phyloP scores from a whole-genome alignment of 805 yeast genomes.

The Ogataea ramenticola region DNA sequence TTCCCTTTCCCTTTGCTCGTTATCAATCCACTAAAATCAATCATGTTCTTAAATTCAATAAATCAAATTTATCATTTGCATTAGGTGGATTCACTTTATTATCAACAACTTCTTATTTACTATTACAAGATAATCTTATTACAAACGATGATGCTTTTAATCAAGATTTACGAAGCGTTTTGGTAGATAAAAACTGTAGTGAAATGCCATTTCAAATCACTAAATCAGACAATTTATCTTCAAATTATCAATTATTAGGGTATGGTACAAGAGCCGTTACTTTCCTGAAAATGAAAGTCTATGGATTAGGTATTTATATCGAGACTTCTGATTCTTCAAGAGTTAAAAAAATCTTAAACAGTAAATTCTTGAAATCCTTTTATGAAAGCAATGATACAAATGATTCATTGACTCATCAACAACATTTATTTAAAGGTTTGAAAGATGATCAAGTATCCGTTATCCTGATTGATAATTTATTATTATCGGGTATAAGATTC shows the following conservation, averaged over 20 bases:
- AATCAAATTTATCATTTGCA: no score
- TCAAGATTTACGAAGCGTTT: neutral
- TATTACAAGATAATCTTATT: no score
- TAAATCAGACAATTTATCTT: slow-evolving; percentile 2
- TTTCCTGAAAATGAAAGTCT: slow-evolving; percentile 74
- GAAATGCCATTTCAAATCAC: slow-evolving; percentile 3
- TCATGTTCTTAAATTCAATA: no score
- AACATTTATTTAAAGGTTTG: slow-evolving; percentile 36
- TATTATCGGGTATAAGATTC: slow-evolving; percentile 54
- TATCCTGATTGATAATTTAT: slow-evolving; percentile 45
- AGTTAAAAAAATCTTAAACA: slow-evolving; percentile 34
- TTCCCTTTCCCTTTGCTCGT: no score
- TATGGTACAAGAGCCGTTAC: slow-evolving; percentile 81
- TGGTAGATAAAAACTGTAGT: slow-evolving; percentile 8
- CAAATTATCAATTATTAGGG: slow-evolving; percentile 56
- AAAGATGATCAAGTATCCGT: slow-evolving; percentile 46
- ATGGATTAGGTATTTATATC: slow-evolving; percentile 78
- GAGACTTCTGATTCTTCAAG: slow-evolving; percentile 48
- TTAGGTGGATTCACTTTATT: no score
- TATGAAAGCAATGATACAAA: slow-evolving; percentile 11
- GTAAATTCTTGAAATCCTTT: slow-evolving; percentile 31
- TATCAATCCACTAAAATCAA: no score
- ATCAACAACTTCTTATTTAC: no score
- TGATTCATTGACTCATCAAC: slow-evolving; percentile 24
- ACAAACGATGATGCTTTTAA: neutral